Evolutionary conservation across 2,329 filamentous ascomycete species (phyloP).

Genomic region (Aspergillus bombycis): DNA sequence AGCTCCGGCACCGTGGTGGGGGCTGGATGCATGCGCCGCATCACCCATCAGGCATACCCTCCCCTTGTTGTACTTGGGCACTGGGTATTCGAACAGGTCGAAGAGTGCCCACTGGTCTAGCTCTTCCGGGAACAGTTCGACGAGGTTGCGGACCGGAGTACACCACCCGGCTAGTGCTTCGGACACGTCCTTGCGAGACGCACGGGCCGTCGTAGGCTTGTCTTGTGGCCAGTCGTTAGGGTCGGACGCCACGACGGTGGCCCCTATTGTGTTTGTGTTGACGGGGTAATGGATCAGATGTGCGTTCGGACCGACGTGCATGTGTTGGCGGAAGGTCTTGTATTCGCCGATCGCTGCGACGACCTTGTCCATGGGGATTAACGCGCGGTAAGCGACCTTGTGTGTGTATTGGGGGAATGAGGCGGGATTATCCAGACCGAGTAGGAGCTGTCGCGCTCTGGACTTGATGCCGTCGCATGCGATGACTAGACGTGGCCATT

Average conservation of each 20-base stretch:
- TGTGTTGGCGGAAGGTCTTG: conserved; percentile 52
- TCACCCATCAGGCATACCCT: conserved; percentile 41
- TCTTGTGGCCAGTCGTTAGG: background rate
- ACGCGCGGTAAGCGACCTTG: conserved; percentile 63
- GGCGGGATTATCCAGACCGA: conserved; percentile 52
- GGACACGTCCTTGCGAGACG: background rate
- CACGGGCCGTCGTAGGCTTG: background rate
- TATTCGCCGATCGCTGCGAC: conserved; percentile 52
- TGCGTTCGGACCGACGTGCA: conserved; percentile 59
- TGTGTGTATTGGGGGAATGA: conserved; percentile 55
- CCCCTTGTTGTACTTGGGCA: conserved; percentile 48
- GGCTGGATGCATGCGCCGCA: conserved; percentile 16
- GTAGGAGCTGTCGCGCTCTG: conserved; percentile 53
- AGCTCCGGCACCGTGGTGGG: conserved; percentile 18
- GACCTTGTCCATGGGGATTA: conserved; percentile 62
- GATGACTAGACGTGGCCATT: conserved; percentile 31
- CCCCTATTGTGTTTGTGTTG: background rate
- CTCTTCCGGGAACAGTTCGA: conserved; percentile 50
- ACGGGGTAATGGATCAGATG: conserved; percentile 66
- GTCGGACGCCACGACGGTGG: background rate
- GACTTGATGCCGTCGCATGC: conserved; percentile 68
- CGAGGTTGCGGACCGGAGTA: conserved; percentile 24
- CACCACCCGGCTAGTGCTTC: background rate
- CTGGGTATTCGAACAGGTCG: conserved; percentile 50
- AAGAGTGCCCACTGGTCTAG: conserved; percentile 60